A percentile compares a stretch with the other conserved stretches of the same genome.
Evolutionary conservation across 1,284 basidiomycete species (phyloP).

Genomic region (Puccinia novopanici): DNA sequence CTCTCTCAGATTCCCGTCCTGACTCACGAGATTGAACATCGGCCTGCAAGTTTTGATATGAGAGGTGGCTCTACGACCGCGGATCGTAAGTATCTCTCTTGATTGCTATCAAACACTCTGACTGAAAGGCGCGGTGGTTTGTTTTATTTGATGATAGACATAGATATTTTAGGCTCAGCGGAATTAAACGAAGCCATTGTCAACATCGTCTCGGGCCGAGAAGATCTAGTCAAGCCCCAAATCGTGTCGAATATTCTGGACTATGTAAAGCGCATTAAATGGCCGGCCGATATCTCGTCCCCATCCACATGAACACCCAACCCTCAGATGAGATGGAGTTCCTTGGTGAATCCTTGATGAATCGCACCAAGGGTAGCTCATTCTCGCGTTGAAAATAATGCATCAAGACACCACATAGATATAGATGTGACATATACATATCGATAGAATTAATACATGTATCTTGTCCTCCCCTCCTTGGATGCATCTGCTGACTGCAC

Average conservation of each 20-base stretch:
- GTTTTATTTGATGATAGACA: constrained; percentile 67
- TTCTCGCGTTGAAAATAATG: no score
- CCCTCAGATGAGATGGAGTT: not conserved
- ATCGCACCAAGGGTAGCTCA: no score
- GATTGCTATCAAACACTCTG: not conserved
- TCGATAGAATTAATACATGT: no score
- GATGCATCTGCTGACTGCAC: no score
- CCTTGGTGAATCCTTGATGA: not conserved
- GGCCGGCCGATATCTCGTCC: constrained; percentile 65
- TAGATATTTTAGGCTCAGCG: constrained; percentile 88
- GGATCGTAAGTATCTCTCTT: constrained; percentile 53
- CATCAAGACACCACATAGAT: no score
- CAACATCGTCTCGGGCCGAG: constrained; percentile 79
- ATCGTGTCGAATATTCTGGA: constrained; percentile 78
- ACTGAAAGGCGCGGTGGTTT: not conserved
- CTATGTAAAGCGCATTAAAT: constrained; percentile 73
- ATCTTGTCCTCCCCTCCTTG: no score
- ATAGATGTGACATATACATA: no score
- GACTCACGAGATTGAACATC: constrained; percentile 87
- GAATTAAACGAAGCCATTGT: constrained; percentile 87
- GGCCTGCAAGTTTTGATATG: constrained; percentile 72
- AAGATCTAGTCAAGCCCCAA: constrained; percentile 63
- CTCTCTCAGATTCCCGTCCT: constrained; percentile 66
- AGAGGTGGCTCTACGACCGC: constrained; percentile 85
- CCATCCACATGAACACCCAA: not conserved